Conservation (phyloP, 768 basidiomycete genomes). For the Calvatia gigantea region DNA sequence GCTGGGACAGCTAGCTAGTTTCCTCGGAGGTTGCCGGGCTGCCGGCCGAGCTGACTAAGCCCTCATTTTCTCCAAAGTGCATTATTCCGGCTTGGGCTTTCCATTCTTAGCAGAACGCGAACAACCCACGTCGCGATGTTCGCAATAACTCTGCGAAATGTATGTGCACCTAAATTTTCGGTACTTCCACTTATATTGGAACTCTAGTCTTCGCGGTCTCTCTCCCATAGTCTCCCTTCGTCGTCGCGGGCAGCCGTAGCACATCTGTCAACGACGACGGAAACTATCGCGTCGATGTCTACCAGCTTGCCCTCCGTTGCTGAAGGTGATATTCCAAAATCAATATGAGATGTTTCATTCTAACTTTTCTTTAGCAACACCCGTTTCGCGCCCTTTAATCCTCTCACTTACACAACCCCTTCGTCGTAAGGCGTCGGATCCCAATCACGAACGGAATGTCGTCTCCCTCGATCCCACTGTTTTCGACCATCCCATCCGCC, state of each 20-base stretch:
- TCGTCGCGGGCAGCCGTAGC: neutral
- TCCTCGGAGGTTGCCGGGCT: slow-evolving; percentile 24
- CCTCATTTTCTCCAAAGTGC: slow-evolving; percentile 16
- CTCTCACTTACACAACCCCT: slow-evolving; percentile 61
- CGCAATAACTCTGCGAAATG: slow-evolving; percentile 12
- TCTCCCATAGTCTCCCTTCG: neutral
- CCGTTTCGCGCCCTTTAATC: slow-evolving; percentile 47
- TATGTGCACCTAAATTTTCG: neutral
- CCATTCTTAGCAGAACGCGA: slow-evolving; percentile 18
- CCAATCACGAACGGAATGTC: slow-evolving; percentile 38
- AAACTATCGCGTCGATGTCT: neutral
- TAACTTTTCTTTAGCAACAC: slow-evolving; percentile 22
- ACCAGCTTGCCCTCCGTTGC: neutral
- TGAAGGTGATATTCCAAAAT: neutral
- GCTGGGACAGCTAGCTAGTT: slow-evolving; percentile 41
- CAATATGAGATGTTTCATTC: neutral
- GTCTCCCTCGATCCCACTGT: slow-evolving; percentile 76
- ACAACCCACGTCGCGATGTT: slow-evolving; percentile 11
- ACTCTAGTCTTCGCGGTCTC: neutral
- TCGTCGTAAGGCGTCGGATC: slow-evolving; percentile 37
- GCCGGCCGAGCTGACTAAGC: slow-evolving; percentile 33
- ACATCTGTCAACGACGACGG: slow-evolving; percentile 5
- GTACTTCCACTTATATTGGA: neutral
- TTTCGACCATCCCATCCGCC: slow-evolving; percentile 85
- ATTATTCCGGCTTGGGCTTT: slow-evolving; percentile 17